Evolutionary conservation across 495 filamentous ascomycete genomes (phyloP), one percentile per base, ranked within the genome.

Genomic region (Lophiostoma macrostomum): DNA sequence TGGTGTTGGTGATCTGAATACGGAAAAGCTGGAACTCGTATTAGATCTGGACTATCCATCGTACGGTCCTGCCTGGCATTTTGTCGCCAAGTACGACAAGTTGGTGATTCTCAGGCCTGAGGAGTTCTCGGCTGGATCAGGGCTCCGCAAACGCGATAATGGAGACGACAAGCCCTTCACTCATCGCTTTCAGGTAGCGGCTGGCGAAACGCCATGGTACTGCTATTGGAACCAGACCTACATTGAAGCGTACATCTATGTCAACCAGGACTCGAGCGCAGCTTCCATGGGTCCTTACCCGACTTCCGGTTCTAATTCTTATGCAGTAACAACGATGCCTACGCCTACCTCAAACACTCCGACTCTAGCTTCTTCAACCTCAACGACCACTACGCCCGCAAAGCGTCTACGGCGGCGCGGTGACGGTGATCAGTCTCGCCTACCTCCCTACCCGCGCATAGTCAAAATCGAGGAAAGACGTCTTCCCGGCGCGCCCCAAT

Each of bases 161-260:
- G 43, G 25, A 30, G 24, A 45, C 19, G 36, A 37, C 8, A 46
- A 43, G 19, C 43, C 44, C 14, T 70, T 31, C 25, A 42, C 48
- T 10, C 60, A 57, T 32, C 60, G 60, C 24, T 52, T 54, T 36
- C 57, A 76, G 14, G 79, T 80, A 2, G 59, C 76, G 43, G 69
- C 73, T 1, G 82, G 82, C 0, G 84, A 91, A 29, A 80, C 77
- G 43, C 84, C 88, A 1, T 96, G 90, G 90, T 82, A 88, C 58
- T 96, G 91, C 67, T 85, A 77, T 63, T 96, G 88, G 88, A 90
- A 91, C 53, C 74, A 80, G 4, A 95, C 90, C 0, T 75, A 81
- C 37, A 72, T 96, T 38, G 88, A 95, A 57, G 74, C 84, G 14
- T 93, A 90, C 66, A 81, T 96, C 50, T 96, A 91, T 65, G 73